A percentile compares a stretch with the other conserved stretches of the same genome.
Evolutionary conservation across 331 rosid genomes (phyloP).

Genomic region (Malus hybrid): DNA sequence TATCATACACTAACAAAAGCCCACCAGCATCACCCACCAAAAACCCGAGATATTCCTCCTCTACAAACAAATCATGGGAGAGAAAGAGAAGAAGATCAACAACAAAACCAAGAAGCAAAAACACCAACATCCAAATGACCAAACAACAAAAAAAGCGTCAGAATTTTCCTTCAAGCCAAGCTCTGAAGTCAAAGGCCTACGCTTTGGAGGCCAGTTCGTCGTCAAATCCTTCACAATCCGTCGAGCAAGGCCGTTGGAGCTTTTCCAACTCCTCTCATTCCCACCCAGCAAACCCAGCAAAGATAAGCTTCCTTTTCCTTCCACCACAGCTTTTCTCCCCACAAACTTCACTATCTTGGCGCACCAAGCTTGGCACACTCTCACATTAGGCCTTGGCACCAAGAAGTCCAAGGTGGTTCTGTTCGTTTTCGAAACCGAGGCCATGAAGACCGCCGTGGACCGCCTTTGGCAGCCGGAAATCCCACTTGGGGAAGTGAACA

Average conservation of each 20-base stretch:
- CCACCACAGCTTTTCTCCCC: slow-evolving; percentile 74
- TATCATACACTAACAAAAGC: slow-evolving; percentile 27
- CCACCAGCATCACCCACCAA: slow-evolving; percentile 19
- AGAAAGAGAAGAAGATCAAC: slow-evolving; percentile 46
- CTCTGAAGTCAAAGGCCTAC: slow-evolving; percentile 82
- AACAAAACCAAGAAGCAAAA: slow-evolving; percentile 63
- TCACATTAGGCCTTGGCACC: slow-evolving; percentile 91
- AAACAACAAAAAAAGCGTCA: slow-evolving; percentile 52
- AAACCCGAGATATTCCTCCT: neutral
- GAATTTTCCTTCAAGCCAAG: slow-evolving; percentile 87
- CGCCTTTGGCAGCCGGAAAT: slow-evolving; percentile 75
- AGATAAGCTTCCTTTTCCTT: slow-evolving; percentile 61
- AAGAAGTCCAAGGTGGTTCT: slow-evolving; percentile 75
- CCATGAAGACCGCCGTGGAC: slow-evolving; percentile 53
- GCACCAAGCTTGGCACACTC: slow-evolving; percentile 96
- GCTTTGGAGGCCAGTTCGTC: slow-evolving; percentile 90
- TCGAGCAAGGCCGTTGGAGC: slow-evolving; percentile 66
- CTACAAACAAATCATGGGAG: slow-evolving; percentile 36
- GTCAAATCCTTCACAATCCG: slow-evolving; percentile 90
- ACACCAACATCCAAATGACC: slow-evolving; percentile 81
- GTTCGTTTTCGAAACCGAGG: slow-evolving; percentile 70
- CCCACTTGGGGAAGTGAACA: slow-evolving; percentile 87
- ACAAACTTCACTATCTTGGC: slow-evolving; percentile 96
- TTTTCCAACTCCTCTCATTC: slow-evolving; percentile 66
- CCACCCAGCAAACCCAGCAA: slow-evolving; percentile 25